These are phyloP conservation scores for Phytopythium sindhum DNA, from an alignment of 352 stramenopile genomes.

Conservation along the genomic window DNA sequence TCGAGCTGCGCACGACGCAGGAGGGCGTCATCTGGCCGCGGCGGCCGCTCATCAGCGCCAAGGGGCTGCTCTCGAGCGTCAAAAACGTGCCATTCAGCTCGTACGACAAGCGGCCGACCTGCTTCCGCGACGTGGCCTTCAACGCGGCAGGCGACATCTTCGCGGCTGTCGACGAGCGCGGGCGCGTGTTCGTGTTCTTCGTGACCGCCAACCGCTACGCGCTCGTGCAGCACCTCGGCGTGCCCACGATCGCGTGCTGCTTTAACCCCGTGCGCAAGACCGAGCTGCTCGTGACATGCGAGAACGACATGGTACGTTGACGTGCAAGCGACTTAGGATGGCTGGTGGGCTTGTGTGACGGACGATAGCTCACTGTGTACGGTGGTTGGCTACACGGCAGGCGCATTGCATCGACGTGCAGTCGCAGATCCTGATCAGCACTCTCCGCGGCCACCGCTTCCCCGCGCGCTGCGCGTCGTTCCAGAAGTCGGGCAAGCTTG, in stretches of 20 bases:
- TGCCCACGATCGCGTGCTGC: slow-evolving; percentile 51
- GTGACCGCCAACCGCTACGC: slow-evolving; percentile 71
- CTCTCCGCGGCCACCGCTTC: slow-evolving; percentile 60
- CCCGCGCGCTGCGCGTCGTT: slow-evolving; percentile 59
- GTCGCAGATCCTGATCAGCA: slow-evolving; percentile 71
- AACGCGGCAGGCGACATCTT: slow-evolving; percentile 61
- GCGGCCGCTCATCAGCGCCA: slow-evolving; percentile 60
- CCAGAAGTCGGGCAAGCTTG: slow-evolving; percentile 66
- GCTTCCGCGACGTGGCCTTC: slow-evolving; percentile 68
- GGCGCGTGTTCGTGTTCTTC: slow-evolving; percentile 79
- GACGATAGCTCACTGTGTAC: not conserved
- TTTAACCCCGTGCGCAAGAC: slow-evolving; percentile 65
- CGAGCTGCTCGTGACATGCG: slow-evolving; percentile 81
- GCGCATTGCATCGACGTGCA: slow-evolving; percentile 74
- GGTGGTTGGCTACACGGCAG: slow-evolving; percentile 11
- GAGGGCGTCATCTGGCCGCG: slow-evolving; percentile 75
- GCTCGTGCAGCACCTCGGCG: slow-evolving; percentile 67
- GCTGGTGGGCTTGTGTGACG: no score
- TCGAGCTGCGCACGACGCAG: slow-evolving; percentile 64
- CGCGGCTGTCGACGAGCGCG: slow-evolving; percentile 70
- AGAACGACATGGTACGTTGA: slow-evolving; percentile 64
- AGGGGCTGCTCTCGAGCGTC: slow-evolving; percentile 62
- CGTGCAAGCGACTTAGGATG: no score
- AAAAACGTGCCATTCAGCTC: slow-evolving; percentile 64
- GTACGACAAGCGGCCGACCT: slow-evolving; percentile 43